Percentiles rank a stretch among this genome's conserved stretches.
Conservation (phyloP, 352 stramenopile genomes). For the Thraustochytrium sp. region DNA sequence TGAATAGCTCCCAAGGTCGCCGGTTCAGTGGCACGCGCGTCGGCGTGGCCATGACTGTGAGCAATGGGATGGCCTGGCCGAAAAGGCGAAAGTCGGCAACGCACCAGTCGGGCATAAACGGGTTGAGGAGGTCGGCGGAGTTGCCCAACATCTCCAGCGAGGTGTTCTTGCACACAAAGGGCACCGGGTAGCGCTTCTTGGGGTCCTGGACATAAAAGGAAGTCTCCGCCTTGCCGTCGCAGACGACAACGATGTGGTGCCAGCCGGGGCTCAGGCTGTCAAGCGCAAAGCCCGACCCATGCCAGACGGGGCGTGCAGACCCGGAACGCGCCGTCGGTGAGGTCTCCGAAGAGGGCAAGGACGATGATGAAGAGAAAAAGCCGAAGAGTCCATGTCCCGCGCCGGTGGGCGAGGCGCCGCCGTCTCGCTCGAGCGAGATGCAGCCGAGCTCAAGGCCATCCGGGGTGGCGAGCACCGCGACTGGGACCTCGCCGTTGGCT, state of each 20-base stretch:
- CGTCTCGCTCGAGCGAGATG: not conserved
- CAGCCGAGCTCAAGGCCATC: not conserved
- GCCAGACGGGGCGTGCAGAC: not conserved
- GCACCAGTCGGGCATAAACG: not conserved
- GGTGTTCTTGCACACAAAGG: not conserved
- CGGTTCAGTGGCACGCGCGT: not conserved
- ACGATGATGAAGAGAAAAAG: not conserved
- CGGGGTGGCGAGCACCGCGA: not conserved
- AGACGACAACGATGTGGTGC: conserved; percentile 13
- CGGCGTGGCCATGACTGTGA: not conserved
- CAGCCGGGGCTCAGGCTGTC: conserved; percentile 2
- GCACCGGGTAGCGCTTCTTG: not conserved
- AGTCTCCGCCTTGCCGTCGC: not conserved
- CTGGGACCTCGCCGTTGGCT: not conserved
- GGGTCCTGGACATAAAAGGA: not conserved
- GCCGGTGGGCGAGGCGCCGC: not conserved
- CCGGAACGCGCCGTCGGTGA: not conserved
- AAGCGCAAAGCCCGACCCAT: conserved; percentile 2
- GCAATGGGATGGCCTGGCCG: not conserved
- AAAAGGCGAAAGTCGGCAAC: conserved; percentile 12
- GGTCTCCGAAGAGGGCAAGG: not conserved
- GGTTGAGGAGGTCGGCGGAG: not conserved
- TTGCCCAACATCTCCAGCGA: not conserved
- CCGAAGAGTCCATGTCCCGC: not conserved
- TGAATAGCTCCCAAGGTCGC: not conserved